Evolutionary conservation across 805 yeast species (phyloP), one percentile per base, ranked within the genome.

Genomic region (Dipodascopsis uninucleata): DNA sequence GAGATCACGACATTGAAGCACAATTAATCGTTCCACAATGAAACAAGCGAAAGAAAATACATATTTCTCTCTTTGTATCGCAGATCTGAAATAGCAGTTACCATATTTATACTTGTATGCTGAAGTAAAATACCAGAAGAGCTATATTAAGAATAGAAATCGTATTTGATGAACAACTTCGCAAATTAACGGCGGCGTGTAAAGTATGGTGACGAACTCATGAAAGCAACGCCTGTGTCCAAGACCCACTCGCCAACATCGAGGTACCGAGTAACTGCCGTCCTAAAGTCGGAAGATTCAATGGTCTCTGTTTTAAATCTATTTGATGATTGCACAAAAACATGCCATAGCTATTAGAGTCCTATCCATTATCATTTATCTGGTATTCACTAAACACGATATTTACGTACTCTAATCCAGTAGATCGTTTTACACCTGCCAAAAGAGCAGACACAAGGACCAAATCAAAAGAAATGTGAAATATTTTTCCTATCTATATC

Each of bases 221-320:
- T 75, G 53, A 78, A 71, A 3, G 84, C 82, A 8, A 83, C 81
- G 17, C 82, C 70, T 43, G 77, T 75, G 60, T 88, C 96, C 54
- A 82, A 79, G 2, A 83, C 67, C 64, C 79, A 78, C 60, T 93
- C 98, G n/a, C 98, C 98, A 23, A 81, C 61, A 41, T 79, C 83
- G 52, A 93, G 72, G 61, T 89, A 93, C 60, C 78, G 81, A 28
- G 68, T 67, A 4, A 81, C 69, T 56, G 61, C 58, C 20, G 57
- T 49, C 45, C 59, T 57, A 23, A 74, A 64, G 46, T 74, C 78
- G 18, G 60, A 58, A 31, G 81, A 72, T 16, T 78, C 77, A 42
- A 78, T 70, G 40, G 65, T 61, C 25, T 68, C 59, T 5, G 81
- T 70, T 61, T 77, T 71, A 63, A 79, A 62, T 49, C 55, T 41